These are phyloP conservation scores for Venturia nashicola DNA, from an alignment of 2,329 filamentous ascomycete species.

Conservation along the genomic window DNA sequence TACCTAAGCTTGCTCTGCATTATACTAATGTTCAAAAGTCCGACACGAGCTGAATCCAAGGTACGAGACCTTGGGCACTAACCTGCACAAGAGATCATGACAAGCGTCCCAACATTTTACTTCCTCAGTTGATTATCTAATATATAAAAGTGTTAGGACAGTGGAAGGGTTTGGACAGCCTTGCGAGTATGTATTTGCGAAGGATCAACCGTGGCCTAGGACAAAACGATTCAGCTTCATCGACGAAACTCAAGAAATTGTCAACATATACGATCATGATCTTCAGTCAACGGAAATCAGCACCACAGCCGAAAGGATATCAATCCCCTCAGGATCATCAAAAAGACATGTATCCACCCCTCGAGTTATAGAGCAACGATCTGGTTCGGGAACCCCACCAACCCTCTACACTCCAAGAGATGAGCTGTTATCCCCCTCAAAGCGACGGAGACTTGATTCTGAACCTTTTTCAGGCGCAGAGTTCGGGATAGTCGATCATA, in stretches of 20 bases:
- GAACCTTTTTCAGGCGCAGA: neutral
- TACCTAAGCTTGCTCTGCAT: neutral
- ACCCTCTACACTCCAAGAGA: neutral
- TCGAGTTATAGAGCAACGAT: neutral
- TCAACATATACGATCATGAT: constrained; percentile 20
- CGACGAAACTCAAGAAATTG: constrained; percentile 21
- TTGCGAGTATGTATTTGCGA: constrained; percentile 19
- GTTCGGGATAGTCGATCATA: neutral
- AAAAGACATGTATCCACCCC: neutral
- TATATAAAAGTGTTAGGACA: constrained; percentile 14
- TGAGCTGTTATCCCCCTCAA: neutral
- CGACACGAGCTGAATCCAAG: constrained; percentile 4
- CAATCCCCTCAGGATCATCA: neutral
- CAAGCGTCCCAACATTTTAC: neutral
- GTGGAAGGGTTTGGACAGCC: constrained; percentile 16
- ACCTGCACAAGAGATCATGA: neutral
- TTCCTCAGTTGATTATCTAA: neutral
- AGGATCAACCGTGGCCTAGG: constrained; percentile 19
- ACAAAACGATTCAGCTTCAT: constrained; percentile 20
- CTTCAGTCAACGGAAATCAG: constrained; percentile 11
- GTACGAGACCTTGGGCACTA: neutral
- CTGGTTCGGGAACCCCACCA: neutral
- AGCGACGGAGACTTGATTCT: neutral
- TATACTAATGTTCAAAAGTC: neutral
- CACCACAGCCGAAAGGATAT: neutral